Conservation (phyloP, 352 stramenopile genomes). For the Pythium coloratum region DNA sequence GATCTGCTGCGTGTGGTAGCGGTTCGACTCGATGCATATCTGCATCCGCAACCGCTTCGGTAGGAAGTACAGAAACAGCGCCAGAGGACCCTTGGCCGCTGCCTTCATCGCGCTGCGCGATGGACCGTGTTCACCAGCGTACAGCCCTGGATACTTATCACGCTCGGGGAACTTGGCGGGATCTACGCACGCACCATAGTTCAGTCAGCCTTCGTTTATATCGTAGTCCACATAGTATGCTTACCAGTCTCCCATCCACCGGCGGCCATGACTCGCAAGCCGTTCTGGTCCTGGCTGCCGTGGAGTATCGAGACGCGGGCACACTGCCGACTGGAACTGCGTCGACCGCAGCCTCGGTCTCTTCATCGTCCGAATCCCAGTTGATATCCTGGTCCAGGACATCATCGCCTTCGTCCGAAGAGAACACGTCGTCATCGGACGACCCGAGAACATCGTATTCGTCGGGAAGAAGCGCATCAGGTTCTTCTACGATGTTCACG, state of each 20-base stretch:
- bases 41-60: background rate
- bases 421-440: no score
- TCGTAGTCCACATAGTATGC: background rate
- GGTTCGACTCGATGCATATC: constrained; percentile 2
- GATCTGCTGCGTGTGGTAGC: constrained; percentile 4
- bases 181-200: background rate
- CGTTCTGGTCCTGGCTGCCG: background rate
- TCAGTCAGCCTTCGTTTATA: background rate
- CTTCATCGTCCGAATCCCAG: no score
- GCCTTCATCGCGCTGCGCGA: background rate
- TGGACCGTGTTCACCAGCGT: background rate
- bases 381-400: no score
- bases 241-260: background rate
- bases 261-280: background rate
- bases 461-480: no score
- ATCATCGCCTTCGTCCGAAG: no score
- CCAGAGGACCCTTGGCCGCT: constrained; percentile 4
- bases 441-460: no score
- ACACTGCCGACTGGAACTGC: background rate
- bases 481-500: no score
- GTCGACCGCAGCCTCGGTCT: background rate
- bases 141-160: constrained; percentile 1
- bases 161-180: background rate
- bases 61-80: constrained; percentile 6
- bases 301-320: background rate